Evolutionary conservation across 2,329 filamentous ascomycete species (phyloP), one percentile per base, ranked within the genome.

Genomic region (Arthrinium puccinioides): DNA sequence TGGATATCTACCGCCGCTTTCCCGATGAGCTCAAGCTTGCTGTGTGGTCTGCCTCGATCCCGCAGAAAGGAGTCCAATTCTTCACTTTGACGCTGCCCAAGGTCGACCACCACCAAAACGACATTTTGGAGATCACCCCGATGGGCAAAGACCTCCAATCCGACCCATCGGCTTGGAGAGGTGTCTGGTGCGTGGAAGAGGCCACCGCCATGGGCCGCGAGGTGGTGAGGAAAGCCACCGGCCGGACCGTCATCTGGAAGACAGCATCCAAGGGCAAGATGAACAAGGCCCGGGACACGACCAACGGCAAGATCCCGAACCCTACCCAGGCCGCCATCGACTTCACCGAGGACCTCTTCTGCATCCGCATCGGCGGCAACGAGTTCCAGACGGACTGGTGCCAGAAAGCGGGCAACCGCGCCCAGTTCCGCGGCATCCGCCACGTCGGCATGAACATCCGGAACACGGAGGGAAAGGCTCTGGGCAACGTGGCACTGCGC

Each of bases 21-120:
- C 47, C 50, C 0, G 4, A 31, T 4, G 54, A 57, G 42, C 19
- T 57, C 4, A 54, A 50, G 33, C 10, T 44, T 14, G 37, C 38
- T 28, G 38, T 56, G 16, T 53, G 48, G 51, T n/a, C 42, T 6
- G 6, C 36, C 1, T 43, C 37, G 2, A 25, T 38, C 3, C 18
- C 42, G 14, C 7, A 19, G 2, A n/a, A 32, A 10, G 46, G 45
- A 1, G 46, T 48, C 15, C 50, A 56, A 21, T 31, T 40, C 30
- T 51, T 57, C 42, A 30, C 29, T 5, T 14, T 53, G 5, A 14
- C 25, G 13, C 15, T 38, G 13, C 16, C 11, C 8, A 14, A 21
- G 5, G 14, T 21, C 13, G n/a, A 15, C 14, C 8, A 15, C 1
- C 5, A 15, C n/a, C 4, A 6, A 16, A 9, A 3, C 6, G 16